Conservation (phyloP, 176 grass and related monocot species). For the Bonia amplexicaulis region DNA sequence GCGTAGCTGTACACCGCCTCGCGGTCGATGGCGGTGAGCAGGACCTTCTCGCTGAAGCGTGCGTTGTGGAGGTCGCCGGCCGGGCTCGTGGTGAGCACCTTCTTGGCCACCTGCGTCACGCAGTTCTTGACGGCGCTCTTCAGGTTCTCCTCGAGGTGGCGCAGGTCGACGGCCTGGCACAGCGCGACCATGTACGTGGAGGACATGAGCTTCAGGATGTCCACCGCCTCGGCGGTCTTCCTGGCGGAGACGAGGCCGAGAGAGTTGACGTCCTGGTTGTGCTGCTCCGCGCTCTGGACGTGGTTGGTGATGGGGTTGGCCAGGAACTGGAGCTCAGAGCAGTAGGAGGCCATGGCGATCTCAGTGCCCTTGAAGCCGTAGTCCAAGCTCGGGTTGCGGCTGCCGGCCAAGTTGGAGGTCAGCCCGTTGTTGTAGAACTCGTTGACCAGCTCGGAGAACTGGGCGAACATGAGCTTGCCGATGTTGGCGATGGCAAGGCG, state of each 20-base stretch:
- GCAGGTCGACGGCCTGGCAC: slow-evolving; percentile 66
- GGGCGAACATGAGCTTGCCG: slow-evolving; percentile 82
- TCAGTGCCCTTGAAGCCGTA: slow-evolving; percentile 85
- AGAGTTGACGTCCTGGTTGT: slow-evolving; percentile 93
- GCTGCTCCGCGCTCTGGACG: slow-evolving; percentile 91
- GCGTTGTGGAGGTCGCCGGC: slow-evolving; percentile 40
- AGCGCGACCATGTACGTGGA: slow-evolving; percentile 61
- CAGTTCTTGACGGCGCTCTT: slow-evolving; percentile 44
- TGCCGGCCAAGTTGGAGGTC: slow-evolving; percentile 66
- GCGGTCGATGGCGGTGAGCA: slow-evolving; percentile 51
- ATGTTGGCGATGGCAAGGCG: slow-evolving; percentile 69
- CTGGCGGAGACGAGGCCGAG: slow-evolving; percentile 69
- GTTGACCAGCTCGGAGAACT: slow-evolving; percentile 82
- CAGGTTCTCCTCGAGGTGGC: slow-evolving; percentile 74
- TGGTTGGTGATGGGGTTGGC: slow-evolving; percentile 81
- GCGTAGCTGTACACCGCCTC: slow-evolving; percentile 55
- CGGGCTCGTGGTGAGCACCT: slow-evolving; percentile 34
- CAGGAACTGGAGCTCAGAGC: slow-evolving; percentile 78
- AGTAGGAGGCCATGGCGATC: slow-evolving; percentile 88
- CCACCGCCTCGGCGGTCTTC: slow-evolving; percentile 76
- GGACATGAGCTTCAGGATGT: slow-evolving; percentile 81
- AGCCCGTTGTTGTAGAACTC: slow-evolving; percentile 93
- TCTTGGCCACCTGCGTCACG: slow-evolving; percentile 32
- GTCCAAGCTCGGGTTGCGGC: slow-evolving; percentile 78
- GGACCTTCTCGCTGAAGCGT: slow-evolving; percentile 53